Evolutionary conservation across 116 monocot species (phyloP), one percentile per base, ranked within the genome.

Genomic region (Iris pallida): DNA sequence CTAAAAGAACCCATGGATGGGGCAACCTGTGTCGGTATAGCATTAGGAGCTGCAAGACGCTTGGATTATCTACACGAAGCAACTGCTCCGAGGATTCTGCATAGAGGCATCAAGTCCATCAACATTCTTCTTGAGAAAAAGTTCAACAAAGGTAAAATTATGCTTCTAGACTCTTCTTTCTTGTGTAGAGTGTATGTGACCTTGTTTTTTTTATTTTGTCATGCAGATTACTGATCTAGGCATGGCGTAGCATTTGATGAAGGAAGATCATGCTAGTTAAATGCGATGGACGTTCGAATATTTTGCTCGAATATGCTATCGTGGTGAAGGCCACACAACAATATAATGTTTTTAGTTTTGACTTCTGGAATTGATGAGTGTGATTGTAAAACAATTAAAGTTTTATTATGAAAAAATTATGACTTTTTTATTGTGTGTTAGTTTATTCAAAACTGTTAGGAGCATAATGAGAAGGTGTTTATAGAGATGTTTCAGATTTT

Each of bases 31-130:
- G 83, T 97, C 53, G 44, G 59, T 41, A 80, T 97, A 77, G 97
- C 97, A 53, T 57, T 92, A 11, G 97, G 90, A 68, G 79, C 73
- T 74, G 92, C 97, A 70, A 85, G 73, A 72, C 92, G 97, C 42
- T 82, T 97, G 78, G 97, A 92, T 66, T 92, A 97, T 78, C 81
- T 97, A 12, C 97, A 97, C 73, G 92, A 97, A 83, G 87, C 97
- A 42, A 90, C 92, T 53, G 84, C 85, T 68, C 97, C 92, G 4
- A 89, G 87, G 63, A 90, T 97, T 70, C 74, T 97, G 72, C 92
- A 97, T 77, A 72, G 92, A 59, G 97, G 92, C 69, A 77, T 97
- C 61, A 97, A 97, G 79, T 97, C 97, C 20, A 81, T 87, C 65
- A 97, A 97, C 71, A 92, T 97, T 78, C 92, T 97, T 74, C 73